Percentiles rank a stretch among this genome's conserved stretches.
phyloP scores from a whole-genome alignment of 768 basidiomycete genomes.

The Wakefieldia striispora region DNA sequence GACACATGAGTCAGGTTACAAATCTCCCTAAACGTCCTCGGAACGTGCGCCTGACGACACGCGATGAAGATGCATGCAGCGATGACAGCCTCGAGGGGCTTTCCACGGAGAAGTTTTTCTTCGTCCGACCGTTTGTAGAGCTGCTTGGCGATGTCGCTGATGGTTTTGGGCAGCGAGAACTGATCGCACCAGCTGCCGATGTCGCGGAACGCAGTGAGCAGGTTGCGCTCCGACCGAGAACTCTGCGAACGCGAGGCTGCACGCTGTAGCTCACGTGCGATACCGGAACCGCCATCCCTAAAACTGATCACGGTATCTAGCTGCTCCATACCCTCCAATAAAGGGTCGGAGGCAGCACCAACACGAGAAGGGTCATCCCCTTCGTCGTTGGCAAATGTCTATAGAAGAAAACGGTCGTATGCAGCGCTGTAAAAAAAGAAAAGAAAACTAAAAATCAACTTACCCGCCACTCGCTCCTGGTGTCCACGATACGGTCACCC shows the following conservation, averaged over 20 bases:
- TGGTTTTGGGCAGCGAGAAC: conserved; percentile 90
- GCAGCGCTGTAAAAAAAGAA: conserved; percentile 16
- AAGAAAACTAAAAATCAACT: conserved; percentile 36
- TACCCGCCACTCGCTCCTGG: conserved; percentile 96
- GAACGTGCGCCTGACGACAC: conserved; percentile 93
- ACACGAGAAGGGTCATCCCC: conserved; percentile 99
- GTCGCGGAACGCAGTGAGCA: conserved; percentile 86
- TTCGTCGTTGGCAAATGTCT: conserved; percentile 99
- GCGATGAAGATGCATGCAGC: conserved; percentile 99
- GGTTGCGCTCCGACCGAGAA: conserved; percentile 79
- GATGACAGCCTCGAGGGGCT: conserved; percentile 89
- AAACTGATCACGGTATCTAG: conserved; percentile 95
- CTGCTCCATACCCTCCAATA: conserved; percentile 93
- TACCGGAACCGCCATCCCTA: conserved; percentile 90
- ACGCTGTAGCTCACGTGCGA: conserved; percentile 89
- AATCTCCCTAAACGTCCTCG: conserved; percentile 93
- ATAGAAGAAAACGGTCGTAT: conserved; percentile 23
- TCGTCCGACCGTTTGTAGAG: conserved; percentile 97
- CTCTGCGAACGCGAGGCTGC: conserved; percentile 80
- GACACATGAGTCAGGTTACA: conserved; percentile 91
- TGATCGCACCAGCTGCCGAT: conserved; percentile 94
- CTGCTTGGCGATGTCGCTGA: conserved; percentile 95
- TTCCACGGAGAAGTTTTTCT: conserved; percentile 88
- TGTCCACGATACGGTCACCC: conserved; percentile 96
- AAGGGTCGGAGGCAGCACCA: conserved; percentile 90